Conservation (phyloP, 1,284 basidiomycete genomes). For the Kwoniella shivajii region DNA sequence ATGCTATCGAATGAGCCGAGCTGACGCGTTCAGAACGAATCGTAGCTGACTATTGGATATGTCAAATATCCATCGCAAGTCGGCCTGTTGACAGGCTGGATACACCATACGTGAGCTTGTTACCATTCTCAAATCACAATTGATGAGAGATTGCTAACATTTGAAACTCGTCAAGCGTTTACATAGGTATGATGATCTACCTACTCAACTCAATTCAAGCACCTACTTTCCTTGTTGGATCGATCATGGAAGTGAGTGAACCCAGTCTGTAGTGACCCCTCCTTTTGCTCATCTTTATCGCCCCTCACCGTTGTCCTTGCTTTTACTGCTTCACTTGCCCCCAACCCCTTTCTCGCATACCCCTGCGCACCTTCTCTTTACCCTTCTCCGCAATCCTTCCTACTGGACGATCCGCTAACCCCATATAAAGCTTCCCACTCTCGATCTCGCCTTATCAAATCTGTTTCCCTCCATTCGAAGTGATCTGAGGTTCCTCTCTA, state of each 20-base stretch:
- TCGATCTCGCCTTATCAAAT: conserved; percentile 60
- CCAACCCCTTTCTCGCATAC: no score
- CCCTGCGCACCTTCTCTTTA: no score
- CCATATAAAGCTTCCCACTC: conserved; percentile 61
- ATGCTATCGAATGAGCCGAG: not conserved
- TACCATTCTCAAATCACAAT: not conserved
- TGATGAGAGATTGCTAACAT: not conserved
- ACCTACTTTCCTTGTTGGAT: conserved; percentile 59
- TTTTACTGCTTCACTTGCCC: no score
- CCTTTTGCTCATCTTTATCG: no score
- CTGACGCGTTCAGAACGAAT: not conserved
- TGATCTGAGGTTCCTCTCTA: conserved; percentile 60
- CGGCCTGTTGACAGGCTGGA: conserved; percentile 63
- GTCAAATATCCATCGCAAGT: conserved; percentile 53
- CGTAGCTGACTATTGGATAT: conserved; percentile 43
- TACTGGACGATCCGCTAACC: no score
- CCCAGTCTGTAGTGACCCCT: no score
- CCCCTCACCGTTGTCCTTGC: no score
- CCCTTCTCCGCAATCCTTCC: no score
- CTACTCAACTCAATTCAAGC: conserved; percentile 55
- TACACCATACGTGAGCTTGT: conserved; percentile 61
- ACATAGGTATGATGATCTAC: conserved; percentile 59
- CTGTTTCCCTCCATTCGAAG: conserved; percentile 59
- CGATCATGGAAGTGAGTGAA: conserved; percentile 61
- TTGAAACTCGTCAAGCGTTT: conserved; percentile 43